Conservation (phyloP, 106 monocot species). For the Posidonia australis region DNA sequence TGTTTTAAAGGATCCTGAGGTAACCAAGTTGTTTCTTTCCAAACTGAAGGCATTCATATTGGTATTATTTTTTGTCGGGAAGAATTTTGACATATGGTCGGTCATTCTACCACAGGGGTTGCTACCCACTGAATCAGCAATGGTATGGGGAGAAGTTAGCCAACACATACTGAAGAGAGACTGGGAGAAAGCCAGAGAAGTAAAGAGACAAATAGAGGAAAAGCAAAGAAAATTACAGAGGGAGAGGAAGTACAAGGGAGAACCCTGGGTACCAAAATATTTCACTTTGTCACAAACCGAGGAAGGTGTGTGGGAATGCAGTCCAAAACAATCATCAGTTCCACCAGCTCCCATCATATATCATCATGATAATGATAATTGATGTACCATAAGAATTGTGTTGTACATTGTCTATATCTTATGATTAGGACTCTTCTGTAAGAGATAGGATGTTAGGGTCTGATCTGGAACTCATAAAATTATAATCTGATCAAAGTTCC, state of each 20-base stretch:
- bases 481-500: too few species aligned
- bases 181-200: slow-evolving; percentile 64
- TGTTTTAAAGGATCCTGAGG: slow-evolving; percentile 44
- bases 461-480: too few species aligned
- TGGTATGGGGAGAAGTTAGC: slow-evolving; percentile 77
- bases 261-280: slow-evolving; percentile 59
- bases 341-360: slow-evolving; percentile 51
- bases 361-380: neutral
- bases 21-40: slow-evolving; percentile 1
- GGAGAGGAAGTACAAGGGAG: slow-evolving; percentile 40
- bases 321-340: slow-evolving; percentile 39
- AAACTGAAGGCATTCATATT: neutral
- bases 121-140: slow-evolving; percentile 43
- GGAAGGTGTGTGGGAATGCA: slow-evolving; percentile 67
- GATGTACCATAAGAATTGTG: neutral
- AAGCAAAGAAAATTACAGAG: slow-evolving; percentile 33
- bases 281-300: slow-evolving; percentile 52
- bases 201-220: slow-evolving; percentile 63
- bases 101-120: slow-evolving; percentile 33
- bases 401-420: neutral
- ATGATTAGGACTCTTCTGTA: too few species aligned
- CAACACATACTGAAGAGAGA: slow-evolving; percentile 49
- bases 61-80: neutral
- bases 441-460: too few species aligned
- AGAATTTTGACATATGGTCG: neutral